Evolutionary conservation across 148 eudicot genomes (phyloP), one percentile per base, ranked within the genome.

Genomic region (Limonium bicolor): DNA sequence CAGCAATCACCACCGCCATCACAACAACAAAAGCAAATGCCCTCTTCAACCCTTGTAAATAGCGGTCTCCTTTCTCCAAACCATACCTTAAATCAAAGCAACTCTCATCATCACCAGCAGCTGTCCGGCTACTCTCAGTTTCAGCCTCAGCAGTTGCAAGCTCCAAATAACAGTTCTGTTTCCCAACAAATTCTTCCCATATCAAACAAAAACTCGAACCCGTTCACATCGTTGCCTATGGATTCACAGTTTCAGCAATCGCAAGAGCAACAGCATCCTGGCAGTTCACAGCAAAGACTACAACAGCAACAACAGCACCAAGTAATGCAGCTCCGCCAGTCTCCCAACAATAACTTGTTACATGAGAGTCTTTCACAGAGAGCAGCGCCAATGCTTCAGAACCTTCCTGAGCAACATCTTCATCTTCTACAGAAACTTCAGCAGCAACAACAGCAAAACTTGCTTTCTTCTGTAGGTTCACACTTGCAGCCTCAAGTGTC

Each of bases 171-270:
- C 31, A 82, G 57, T 39, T n/a, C n/a, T n/a, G n/a, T n/a, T n/a
- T 24, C 61, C 53, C 75, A 70, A 44, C 83, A 66, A 59, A 63
- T 44, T 61, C 51, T 28, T 47, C 39, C 60, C 16, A 10, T 60
- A 5, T 33, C 48, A 42, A 64, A 53, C 48, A 77, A 53, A 32
- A 67, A 39, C 38, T 28, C 70, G 32, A 41, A 60, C 48, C 82
- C 66, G 36, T 31, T 51, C 50, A 56, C 77, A 38, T 54, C 86
- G 6, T 50, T 74, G 50, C 64, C 73, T 13, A 75, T 68, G 27
- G 94, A 87, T 24, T 48, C 72, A 61, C 94, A 79, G 48, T 76
- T 72, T 64, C 96, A 82, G 62, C 97, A 78, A 55, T 94, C 75
- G 41, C 85, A 69, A 61, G 29, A 68, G 16, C 86, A 80, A 35